These are phyloP conservation scores for Microdochium paspali DNA, from an alignment of 2,329 filamentous ascomycete genomes.

Conservation along the genomic window DNA sequence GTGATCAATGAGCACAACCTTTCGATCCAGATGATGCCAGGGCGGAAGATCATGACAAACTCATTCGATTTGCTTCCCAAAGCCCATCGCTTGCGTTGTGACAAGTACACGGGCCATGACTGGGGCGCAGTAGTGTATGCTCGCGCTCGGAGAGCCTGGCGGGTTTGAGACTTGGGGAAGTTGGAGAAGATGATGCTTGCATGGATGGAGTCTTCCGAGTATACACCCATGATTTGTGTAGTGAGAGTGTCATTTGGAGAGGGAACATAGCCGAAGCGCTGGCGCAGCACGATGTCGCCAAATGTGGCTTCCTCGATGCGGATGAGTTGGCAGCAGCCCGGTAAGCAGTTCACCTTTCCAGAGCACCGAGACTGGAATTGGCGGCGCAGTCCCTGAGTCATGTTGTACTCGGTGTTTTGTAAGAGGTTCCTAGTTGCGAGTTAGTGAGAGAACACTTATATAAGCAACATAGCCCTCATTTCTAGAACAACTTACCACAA, in stretches of 20 bases:
- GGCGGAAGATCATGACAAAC: constrained; percentile 35
- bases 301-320: constrained; percentile 38
- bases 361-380: constrained; percentile 39
- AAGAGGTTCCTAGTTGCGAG: neutral
- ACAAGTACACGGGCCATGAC: constrained; percentile 34
- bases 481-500: constrained; percentile 32
- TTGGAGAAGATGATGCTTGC: constrained; percentile 37
- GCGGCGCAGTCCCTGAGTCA: constrained; percentile 34
- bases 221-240: constrained; percentile 36
- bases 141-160: constrained; percentile 34
- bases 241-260: constrained; percentile 38
- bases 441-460: too few species aligned
- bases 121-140: constrained; percentile 37
- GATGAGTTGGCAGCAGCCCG: constrained; percentile 39
- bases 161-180: constrained; percentile 31
- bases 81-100: constrained; percentile 38
- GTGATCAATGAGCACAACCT: constrained; percentile 34
- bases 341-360: constrained; percentile 37
- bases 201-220: constrained; percentile 39
- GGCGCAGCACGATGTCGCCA: constrained; percentile 32
- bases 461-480: constrained; percentile 26
- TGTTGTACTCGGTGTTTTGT: constrained; percentile 29
- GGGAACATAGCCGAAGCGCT: constrained; percentile 37
- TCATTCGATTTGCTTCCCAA: constrained; percentile 38
- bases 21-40: constrained; percentile 33